Base-by-base conservation (phyloP, 805 yeast genomes). In the Torulaspora microellipsoides region DNA sequence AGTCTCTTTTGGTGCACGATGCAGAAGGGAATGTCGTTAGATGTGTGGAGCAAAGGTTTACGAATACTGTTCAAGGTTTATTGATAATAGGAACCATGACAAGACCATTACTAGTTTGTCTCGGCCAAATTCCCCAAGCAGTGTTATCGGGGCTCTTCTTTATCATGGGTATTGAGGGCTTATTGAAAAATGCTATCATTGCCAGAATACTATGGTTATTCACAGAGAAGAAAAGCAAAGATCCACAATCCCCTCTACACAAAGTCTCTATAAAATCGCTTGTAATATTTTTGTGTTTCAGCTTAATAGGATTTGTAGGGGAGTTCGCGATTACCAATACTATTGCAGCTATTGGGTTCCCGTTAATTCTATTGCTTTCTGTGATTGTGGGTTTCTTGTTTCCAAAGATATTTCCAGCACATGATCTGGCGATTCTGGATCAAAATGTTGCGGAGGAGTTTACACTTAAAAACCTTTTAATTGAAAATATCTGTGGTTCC, bases 261-360 rank as follows among this genome's bases (percentile, higher is more conserved):
- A 46, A 35, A 1, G 59, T 73, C 1, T 61, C 68, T 1, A 55
- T 41, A 15, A 58, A 54, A 51, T 63, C 63, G 51, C 67, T 87
- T 14, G 62, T 75, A 28, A 45, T 78, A 1, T 91, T 82, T 55
- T 62, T 84, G 0, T 40, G 60, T 0, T 66, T 87, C 14, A 81
- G 86, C 46, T 60, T 84, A 3, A 52, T 80, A 15, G 93, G 93
- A 0, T 83, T 83, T 40, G 83, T 76, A 1, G 84, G 79, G 0
- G 98, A 95, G 59, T 83, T 88, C 51, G 93, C 81, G 0, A 88
- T 91, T 27, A 85, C 95, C 0, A 77, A 82, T 58, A 87, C 96
- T 0, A 79, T 73, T 47, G 98, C 93, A 0, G 97, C 98, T 0
- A 87, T 91, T 27, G 98, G 95, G 2, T 91, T 93, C 58, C 98